Evolutionary conservation across 2,329 filamentous ascomycete genomes (phyloP).

Genomic region (Penicillium sp.): DNA sequence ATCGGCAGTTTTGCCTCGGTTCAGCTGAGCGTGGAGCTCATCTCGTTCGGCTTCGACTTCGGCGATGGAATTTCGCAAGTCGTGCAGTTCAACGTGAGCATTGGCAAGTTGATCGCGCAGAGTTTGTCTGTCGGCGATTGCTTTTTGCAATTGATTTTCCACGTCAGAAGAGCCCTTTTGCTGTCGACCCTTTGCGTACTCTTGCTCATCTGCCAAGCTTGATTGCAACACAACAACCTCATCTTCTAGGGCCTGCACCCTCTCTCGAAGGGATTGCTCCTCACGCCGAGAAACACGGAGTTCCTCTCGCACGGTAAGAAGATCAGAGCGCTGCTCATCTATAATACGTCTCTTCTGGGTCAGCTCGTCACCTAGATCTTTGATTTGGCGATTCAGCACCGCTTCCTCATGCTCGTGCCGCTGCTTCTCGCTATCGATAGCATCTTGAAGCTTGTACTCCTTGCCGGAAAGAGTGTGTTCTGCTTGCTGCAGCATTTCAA

Average conservation of each 20-base stretch:
- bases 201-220: slow-evolving; percentile 63
- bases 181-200: slow-evolving; percentile 58
- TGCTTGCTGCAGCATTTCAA: slow-evolving; percentile 66
- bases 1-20: slow-evolving; percentile 52
- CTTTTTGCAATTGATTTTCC: slow-evolving; percentile 56
- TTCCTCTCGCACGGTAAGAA: slow-evolving; percentile 66
- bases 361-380: slow-evolving; percentile 70
- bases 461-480: slow-evolving; percentile 67
- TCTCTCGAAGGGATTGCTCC: slow-evolving; percentile 61
- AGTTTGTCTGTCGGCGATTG: slow-evolving; percentile 59
- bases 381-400: slow-evolving; percentile 68
- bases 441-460: slow-evolving; percentile 65
- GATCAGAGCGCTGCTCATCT: slow-evolving; percentile 64
- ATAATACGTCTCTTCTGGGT: slow-evolving; percentile 64
- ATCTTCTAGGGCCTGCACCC: slow-evolving; percentile 67
- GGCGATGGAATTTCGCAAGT: slow-evolving; percentile 55
- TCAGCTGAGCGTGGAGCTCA: slow-evolving; percentile 62
- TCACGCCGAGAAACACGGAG: slow-evolving; percentile 66
- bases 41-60: slow-evolving; percentile 65
- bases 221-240: slow-evolving; percentile 72
- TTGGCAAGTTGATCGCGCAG: slow-evolving; percentile 63
- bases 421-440: slow-evolving; percentile 67
- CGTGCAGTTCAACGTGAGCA: slow-evolving; percentile 60
- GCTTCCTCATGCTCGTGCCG: slow-evolving; percentile 71
- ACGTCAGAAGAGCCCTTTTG: slow-evolving; percentile 59